Evolutionary conservation across 192 early-diverging fungal species (phyloP).

Genomic region (Coemansia asiatica): DNA sequence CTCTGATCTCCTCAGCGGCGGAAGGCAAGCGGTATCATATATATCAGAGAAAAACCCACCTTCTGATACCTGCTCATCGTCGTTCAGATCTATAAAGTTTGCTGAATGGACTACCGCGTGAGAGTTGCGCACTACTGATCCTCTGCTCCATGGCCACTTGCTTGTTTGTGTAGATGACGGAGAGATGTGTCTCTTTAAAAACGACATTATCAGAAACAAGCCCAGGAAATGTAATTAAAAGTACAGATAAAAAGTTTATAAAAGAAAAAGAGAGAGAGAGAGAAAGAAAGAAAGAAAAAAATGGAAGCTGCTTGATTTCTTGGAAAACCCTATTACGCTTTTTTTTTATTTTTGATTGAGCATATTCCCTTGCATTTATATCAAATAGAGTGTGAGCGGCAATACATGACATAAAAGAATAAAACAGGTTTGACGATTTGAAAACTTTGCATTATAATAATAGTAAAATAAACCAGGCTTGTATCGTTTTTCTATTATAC

Average conservation of each 20-base stretch:
- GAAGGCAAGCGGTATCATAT: slow-evolving; percentile 11
- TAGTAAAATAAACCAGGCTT: too few species aligned
- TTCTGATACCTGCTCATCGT: slow-evolving; percentile 1
- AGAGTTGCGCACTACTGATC: background rate
- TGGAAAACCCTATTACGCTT: too few species aligned
- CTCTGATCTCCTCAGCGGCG: slow-evolving; percentile 5
- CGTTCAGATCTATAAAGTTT: slow-evolving; percentile 41
- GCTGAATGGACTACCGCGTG: slow-evolving; percentile 11
- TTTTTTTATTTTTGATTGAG: too few species aligned
- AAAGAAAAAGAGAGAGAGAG: background rate
- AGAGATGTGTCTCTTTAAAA: slow-evolving; percentile 6
- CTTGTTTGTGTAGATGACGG: slow-evolving; percentile 10
- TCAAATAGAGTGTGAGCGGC: too few species aligned
- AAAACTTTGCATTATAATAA: too few species aligned
- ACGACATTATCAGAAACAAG: slow-evolving; percentile 3
- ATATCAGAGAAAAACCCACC: background rate
- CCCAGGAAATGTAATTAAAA: background rate
- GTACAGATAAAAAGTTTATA: background rate
- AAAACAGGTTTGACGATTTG: too few species aligned
- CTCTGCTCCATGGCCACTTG: slow-evolving; percentile 4
- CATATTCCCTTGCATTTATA: too few species aligned
- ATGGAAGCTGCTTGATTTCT: too few species aligned
- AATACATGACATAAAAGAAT: too few species aligned
- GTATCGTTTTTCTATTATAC: background rate
- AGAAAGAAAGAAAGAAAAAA: too few species aligned